Conservation (phyloP, 768 basidiomycete species). For the Leccinum imitatum region DNA sequence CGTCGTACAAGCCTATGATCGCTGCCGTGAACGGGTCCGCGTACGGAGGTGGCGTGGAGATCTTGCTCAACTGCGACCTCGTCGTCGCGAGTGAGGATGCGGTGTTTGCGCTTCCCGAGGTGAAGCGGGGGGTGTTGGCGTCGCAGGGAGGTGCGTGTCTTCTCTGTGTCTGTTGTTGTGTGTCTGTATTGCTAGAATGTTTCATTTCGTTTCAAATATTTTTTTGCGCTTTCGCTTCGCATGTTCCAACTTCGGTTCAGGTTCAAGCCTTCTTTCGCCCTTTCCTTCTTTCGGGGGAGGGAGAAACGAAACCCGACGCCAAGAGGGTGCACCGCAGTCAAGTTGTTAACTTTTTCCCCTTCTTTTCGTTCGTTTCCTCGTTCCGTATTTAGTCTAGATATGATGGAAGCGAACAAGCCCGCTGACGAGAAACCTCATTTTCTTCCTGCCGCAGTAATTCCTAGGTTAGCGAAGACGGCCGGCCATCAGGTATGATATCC, state of each 20-base stretch:
- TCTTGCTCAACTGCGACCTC: conserved; percentile 74
- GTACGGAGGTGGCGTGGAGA: conserved; percentile 65
- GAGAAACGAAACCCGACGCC: neutral
- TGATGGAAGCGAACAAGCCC: conserved; percentile 3
- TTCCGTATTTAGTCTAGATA: neutral
- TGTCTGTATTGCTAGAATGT: neutral
- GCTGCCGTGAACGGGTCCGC: conserved; percentile 80
- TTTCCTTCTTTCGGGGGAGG: neutral
- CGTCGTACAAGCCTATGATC: conserved; percentile 68
- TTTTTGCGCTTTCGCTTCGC: neutral
- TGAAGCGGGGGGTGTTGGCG: conserved; percentile 74
- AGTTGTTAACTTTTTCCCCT: neutral
- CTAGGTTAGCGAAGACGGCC: conserved; percentile 58
- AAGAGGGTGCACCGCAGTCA: neutral
- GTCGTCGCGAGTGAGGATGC: conserved; percentile 68
- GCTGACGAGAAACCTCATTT: conserved; percentile 12
- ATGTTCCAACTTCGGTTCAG: neutral
- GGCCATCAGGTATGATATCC: conserved; percentile 70
- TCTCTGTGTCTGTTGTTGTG: neutral
- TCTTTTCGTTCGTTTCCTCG: conserved; percentile 4
- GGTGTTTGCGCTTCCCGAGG: conserved; percentile 74
- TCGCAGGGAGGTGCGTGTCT: conserved; percentile 59
- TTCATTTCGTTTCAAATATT: neutral
- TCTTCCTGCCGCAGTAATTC: conserved; percentile 50
- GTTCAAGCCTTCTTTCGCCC: neutral